Conservation (phyloP, 148 eudicot genomes). For the Vaccinium myrtillus region DNA sequence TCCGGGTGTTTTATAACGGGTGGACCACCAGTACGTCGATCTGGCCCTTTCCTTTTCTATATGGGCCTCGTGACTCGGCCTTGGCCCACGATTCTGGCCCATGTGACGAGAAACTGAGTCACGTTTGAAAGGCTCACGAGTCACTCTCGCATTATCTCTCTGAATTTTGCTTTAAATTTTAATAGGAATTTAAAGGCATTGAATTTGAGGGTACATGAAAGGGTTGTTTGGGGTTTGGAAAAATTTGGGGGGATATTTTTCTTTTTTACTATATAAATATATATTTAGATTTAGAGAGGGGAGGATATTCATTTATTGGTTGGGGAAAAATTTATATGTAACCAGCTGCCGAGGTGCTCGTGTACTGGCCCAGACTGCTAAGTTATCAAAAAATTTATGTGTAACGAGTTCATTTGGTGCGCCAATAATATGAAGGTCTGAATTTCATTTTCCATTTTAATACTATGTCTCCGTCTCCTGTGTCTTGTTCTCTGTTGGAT, state of each 20-base stretch:
- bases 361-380: too few species aligned
- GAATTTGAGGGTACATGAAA: not conserved
- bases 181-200: not conserved
- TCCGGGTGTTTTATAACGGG: conserved; percentile 24
- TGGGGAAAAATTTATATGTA: conserved; percentile 6
- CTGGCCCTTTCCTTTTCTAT: not conserved
- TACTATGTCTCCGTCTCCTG: too few species aligned
- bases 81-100: not conserved
- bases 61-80: conserved; percentile 18
- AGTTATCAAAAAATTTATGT: not conserved
- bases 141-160: not conserved
- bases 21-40: conserved; percentile 20
- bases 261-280: not conserved
- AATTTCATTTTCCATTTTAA: not conserved
- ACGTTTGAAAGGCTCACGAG: not conserved
- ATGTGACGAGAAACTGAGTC: not conserved
- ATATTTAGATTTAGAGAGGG: not conserved
- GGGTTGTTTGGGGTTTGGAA: not conserved
- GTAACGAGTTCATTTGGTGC: not conserved
- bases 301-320: conserved; percentile 16
- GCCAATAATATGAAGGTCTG: not conserved
- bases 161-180: too few species aligned
- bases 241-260: not conserved
- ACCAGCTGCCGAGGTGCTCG: too few species aligned
- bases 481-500: not conserved